A percentile compares a stretch with the other conserved stretches of the same genome.
Evolutionary conservation across 495 filamentous ascomycete species (phyloP).

Genomic region (Pseudoneurospora amorphoporcata): DNA sequence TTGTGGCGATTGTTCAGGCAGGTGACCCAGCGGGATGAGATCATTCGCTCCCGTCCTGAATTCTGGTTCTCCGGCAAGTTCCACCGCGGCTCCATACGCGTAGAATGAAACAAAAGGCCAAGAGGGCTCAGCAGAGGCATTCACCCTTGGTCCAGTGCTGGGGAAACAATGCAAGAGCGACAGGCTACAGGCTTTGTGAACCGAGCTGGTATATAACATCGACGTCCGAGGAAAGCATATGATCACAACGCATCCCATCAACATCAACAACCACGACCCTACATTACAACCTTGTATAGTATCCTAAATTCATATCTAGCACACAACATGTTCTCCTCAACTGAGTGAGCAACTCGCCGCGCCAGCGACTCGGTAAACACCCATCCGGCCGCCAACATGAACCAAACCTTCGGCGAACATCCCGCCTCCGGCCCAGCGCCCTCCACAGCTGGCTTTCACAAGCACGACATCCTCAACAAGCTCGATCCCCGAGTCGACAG

Average conservation of each 20-base stretch:
- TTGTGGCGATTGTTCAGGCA: not conserved
- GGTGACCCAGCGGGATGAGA: not conserved
- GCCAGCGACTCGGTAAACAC: not conserved
- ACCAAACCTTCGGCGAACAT: conserved; percentile 13
- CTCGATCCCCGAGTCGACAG: conserved; percentile 52
- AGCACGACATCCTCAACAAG: conserved; percentile 56
- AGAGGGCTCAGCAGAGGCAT: not conserved
- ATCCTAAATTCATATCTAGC: not conserved
- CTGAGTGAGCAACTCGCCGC: not conserved
- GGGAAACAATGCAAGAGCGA: not conserved
- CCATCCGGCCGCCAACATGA: not conserved
- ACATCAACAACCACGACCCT: too few relatives aligned
- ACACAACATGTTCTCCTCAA: not conserved
- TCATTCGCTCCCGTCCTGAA: not conserved
- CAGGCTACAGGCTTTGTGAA: not conserved
- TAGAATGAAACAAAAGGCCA: not conserved
- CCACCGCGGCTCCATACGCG: not conserved
- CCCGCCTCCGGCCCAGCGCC: conserved; percentile 20
- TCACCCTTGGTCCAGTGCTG: not conserved
- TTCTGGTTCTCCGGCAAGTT: not conserved
- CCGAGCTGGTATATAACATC: not conserved
- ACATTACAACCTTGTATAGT: not conserved
- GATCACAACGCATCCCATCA: not conserved
- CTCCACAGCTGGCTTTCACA: conserved; percentile 36
- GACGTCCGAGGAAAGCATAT: not conserved